Percentiles rank a stretch among this genome's conserved stretches.
These are phyloP conservation scores for Lenzites betulinus DNA, from an alignment of 768 basidiomycete genomes.

Conservation along the genomic window DNA sequence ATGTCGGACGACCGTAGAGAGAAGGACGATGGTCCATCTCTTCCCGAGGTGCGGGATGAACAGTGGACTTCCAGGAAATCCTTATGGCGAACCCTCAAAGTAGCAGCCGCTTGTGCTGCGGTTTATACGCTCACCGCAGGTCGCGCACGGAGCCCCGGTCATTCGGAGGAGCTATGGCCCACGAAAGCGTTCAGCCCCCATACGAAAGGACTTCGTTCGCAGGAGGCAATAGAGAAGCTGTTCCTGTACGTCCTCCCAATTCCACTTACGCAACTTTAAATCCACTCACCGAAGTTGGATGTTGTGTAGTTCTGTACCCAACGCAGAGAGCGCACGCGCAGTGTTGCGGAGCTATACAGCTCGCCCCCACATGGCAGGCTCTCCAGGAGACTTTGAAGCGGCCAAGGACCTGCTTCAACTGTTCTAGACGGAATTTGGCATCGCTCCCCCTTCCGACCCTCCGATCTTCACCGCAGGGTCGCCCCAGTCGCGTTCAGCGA, in stretches of 20 bases:
- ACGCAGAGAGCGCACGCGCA: constrained; percentile 54
- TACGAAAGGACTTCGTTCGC: background rate
- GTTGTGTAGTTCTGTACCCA: constrained; percentile 60
- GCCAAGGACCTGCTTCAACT: constrained; percentile 66
- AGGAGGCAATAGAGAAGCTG: background rate
- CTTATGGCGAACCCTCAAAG: background rate
- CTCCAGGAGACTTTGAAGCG: constrained; percentile 52
- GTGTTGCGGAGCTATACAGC: constrained; percentile 58
- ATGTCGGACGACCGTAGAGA: background rate
- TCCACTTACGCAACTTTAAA: too few relatives aligned
- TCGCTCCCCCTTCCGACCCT: constrained; percentile 44
- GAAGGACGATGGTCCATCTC: background rate
- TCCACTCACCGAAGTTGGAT: too few relatives aligned
- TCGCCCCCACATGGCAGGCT: constrained; percentile 64
- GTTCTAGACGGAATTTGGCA: constrained; percentile 65
- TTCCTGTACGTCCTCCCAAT: background rate
- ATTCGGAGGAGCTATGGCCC: too few relatives aligned
- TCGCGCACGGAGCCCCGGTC: too few relatives aligned
- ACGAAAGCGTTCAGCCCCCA: background rate
- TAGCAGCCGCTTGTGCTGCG: background rate
- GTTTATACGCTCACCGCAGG: background rate
- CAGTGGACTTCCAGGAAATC: background rate
- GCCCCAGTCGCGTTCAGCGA: constrained; percentile 62
- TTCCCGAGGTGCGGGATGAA: background rate
- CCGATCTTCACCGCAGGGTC: constrained; percentile 81